Base-by-base conservation (phyloP, 805 yeast species). In the Yamadazyma sp. region DNA sequence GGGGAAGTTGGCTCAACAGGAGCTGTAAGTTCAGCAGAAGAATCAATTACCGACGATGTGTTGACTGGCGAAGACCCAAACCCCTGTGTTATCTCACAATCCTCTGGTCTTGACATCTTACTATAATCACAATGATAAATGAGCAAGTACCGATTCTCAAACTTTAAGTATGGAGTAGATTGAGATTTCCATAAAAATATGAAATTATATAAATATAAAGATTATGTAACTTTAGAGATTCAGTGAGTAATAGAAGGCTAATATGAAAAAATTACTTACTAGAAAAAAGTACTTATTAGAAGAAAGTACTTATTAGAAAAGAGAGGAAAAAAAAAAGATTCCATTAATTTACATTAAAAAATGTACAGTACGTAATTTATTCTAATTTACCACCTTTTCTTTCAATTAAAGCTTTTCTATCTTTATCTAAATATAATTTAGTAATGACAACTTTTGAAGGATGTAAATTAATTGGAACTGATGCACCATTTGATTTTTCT, bases 371-470 rank as follows among this genome's bases (percentile, higher is more conserved):
- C 8, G n/a, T 30, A 22, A 30, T 41, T 78, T 86, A 87, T 79
- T 88, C 95, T 66, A 78, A 77, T 70, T 86, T 88, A 69, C 98
- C 98, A 72, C 97, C 96, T 81, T 91, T 91, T 84, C 95, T 88
- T 69, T 78, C 79, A 66, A 91, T 86, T 76, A 91, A 82, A 70
- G 86, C 94, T 82, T 91, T 89, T 82, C 98, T 86, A 85, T 91
- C 95, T 78, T 86, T 86, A 83, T 91, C 97, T 71, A 93, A 83
- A 82, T 88, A 86, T 72, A 93, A 80, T 78, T 87, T 87, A 77
- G 98, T 93, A 75, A 93, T 86, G 73, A 91, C 96, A 67, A 93
- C 95, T 81, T 93, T 93, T 49, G 98, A 91, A 69, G 98, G 95
- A 79, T 91, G 95, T 56, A 93, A 79, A 84, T 88, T 86, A 73